A percentile compares a stretch with the other conserved stretches of the same genome.
phyloP scores from a whole-genome alignment of 1,284 basidiomycete species.

The Microbotryum scabiosae region DNA sequence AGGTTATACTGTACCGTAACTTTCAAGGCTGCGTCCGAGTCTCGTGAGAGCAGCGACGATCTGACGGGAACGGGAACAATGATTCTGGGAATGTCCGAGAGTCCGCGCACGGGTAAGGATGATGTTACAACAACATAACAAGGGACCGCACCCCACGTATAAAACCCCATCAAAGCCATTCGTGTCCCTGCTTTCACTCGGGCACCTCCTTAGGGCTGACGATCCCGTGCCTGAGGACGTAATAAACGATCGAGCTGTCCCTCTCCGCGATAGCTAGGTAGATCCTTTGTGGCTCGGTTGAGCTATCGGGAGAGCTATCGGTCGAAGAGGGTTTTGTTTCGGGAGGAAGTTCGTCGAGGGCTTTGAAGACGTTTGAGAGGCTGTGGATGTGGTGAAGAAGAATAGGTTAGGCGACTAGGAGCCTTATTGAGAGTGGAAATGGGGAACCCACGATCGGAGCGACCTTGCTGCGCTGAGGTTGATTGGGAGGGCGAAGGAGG shows the following conservation, averaged over 20 bases:
- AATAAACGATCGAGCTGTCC: conserved; percentile 33
- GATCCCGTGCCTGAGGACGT: conserved; percentile 30
- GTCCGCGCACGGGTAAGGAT: neutral
- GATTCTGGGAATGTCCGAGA: too few relatives aligned
- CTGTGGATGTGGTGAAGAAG: neutral
- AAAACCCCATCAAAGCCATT: too few relatives aligned
- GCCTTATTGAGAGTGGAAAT: too few relatives aligned
- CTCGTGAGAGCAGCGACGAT: too few relatives aligned
- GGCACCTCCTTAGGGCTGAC: conserved; percentile 34
- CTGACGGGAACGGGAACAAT: too few relatives aligned
- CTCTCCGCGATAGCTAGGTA: conserved; percentile 30
- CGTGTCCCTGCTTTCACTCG: conserved; percentile 10
- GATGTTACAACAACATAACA: neutral
- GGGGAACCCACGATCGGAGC: conserved; percentile 5
- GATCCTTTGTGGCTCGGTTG: neutral
- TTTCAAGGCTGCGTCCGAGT: too few relatives aligned
- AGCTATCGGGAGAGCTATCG: neutral
- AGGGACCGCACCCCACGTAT: neutral
- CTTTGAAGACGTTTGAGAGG: conserved; percentile 9
- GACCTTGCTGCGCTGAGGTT: conserved; percentile 12
- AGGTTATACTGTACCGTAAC: neutral
- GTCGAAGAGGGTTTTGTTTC: neutral
- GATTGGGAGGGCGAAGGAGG: conserved; percentile 15
- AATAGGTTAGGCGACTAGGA: neutral
- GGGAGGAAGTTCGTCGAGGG: conserved; percentile 3